phyloP scores from a whole-genome alignment of 495 filamentous ascomycete genomes.

The Aspergillus egyptiacus region DNA sequence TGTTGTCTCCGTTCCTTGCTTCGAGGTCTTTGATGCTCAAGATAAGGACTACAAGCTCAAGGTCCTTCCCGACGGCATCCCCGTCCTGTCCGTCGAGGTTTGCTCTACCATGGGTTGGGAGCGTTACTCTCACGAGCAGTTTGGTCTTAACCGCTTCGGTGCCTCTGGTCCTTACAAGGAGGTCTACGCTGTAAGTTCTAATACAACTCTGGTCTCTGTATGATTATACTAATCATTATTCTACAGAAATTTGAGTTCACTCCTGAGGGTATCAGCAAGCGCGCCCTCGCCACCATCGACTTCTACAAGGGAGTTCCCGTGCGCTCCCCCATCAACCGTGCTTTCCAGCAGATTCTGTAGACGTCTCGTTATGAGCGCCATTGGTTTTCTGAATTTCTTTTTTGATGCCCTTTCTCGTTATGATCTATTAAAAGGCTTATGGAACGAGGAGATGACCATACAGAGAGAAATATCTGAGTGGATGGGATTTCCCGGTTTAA shows the following conservation, averaged over 20 bases:
- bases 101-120: conserved; percentile 95
- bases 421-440: conserved; percentile 19
- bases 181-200: conserved; percentile 76
- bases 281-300: conserved; percentile 80
- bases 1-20: conserved; percentile 93
- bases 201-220: not conserved
- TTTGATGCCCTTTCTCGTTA: conserved; percentile 7
- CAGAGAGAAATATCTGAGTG: conserved; percentile 20
- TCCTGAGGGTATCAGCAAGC: conserved; percentile 90
- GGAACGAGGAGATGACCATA: conserved; percentile 12
- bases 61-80: conserved; percentile 91
- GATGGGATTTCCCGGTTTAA: conserved; percentile 14
- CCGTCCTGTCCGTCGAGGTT: conserved; percentile 87
- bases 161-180: conserved; percentile 95
- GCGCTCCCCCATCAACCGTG: conserved; percentile 92
- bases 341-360: conserved; percentile 48
- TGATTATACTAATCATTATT: conserved; percentile 17
- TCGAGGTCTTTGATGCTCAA: conserved; percentile 95
- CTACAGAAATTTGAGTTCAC: conserved; percentile 96
- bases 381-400: conserved; percentile 12
- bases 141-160: conserved; percentile 97
- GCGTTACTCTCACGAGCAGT: conserved; percentile 97
- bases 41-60: conserved; percentile 86
- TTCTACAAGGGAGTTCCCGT: conserved; percentile 94
- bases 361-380: conserved; percentile 15